Evolutionary conservation across 306 rosid genomes (phyloP).

Genomic region (Quercus dentata): DNA sequence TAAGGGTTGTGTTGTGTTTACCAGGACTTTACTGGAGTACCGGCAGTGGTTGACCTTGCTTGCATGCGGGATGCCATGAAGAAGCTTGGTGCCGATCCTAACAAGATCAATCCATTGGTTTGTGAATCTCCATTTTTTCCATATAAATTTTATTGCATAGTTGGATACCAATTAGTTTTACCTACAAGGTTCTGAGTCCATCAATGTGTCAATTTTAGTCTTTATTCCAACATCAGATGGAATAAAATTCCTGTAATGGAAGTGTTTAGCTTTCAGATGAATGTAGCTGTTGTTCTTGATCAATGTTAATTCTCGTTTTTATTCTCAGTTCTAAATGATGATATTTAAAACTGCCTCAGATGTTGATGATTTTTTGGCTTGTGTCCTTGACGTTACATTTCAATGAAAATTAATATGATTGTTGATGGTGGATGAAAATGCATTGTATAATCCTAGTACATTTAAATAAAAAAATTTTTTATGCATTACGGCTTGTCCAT

Average conservation of each 20-base stretch:
- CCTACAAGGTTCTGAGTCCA: neutral
- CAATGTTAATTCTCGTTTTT: neutral
- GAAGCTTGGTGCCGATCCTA: neutral
- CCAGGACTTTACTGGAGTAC: constrained; percentile 13
- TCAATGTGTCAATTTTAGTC: neutral
- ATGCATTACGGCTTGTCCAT: neutral
- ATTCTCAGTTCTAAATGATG: neutral
- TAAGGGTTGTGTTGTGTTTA: neutral
- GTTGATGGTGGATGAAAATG: neutral
- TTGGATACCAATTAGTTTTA: neutral
- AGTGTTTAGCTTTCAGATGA: neutral
- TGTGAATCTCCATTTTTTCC: neutral
- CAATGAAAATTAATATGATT: neutral
- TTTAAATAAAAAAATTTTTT: neutral
- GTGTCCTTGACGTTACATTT: neutral
- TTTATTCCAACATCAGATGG: neutral
- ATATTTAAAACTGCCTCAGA: neutral
- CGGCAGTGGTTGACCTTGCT: constrained; percentile 9
- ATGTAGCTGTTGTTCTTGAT: neutral
- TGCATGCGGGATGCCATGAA: constrained; percentile 10
- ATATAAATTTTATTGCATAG: neutral
- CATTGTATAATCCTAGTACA: neutral
- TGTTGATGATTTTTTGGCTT: neutral
- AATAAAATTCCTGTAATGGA: neutral
- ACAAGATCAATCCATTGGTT: constrained; percentile 6